Evolutionary conservation across 352 stramenopile genomes (phyloP).

Genomic region (Achlya hypogyna): DNA sequence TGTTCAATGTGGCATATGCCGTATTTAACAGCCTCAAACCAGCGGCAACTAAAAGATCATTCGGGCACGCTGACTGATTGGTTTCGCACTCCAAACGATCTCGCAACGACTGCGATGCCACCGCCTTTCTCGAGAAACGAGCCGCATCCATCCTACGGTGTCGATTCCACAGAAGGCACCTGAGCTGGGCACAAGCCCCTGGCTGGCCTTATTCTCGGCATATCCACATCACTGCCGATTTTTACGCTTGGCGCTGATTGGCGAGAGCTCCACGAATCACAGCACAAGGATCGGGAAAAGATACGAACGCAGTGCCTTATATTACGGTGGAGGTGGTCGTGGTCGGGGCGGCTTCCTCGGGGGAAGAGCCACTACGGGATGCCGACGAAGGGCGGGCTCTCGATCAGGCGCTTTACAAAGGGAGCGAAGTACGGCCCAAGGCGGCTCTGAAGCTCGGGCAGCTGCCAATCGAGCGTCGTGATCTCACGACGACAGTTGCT

Average conservation of each 20-base stretch:
- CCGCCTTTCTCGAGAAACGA: too few species aligned
- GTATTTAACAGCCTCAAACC: not conserved
- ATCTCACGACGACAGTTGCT: conserved; percentile 12
- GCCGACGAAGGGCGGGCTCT: conserved; percentile 14
- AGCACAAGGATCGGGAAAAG: not conserved
- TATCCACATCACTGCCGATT: too few species aligned
- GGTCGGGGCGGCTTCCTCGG: not conserved
- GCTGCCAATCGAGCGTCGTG: conserved; percentile 18
- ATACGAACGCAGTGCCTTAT: not conserved
- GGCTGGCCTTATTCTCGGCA: not conserved
- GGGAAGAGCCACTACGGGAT: not conserved
- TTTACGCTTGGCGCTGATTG: not conserved
- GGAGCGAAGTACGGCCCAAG: conserved; percentile 17
- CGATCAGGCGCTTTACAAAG: conserved; percentile 20
- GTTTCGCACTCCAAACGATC: not conserved
- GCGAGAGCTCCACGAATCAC: not conserved
- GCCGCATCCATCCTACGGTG: too few species aligned
- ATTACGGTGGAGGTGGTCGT: not conserved
- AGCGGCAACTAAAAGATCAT: too few species aligned
- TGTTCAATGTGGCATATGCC: not conserved
- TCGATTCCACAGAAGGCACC: too few species aligned
- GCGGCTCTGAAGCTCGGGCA: conserved; percentile 16
- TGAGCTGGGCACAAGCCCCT: not conserved
- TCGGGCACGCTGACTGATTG: too few species aligned
- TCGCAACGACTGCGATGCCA: not conserved